Conservation (phyloP, 306 rosid genomes). For the Myrica gale region DNA sequence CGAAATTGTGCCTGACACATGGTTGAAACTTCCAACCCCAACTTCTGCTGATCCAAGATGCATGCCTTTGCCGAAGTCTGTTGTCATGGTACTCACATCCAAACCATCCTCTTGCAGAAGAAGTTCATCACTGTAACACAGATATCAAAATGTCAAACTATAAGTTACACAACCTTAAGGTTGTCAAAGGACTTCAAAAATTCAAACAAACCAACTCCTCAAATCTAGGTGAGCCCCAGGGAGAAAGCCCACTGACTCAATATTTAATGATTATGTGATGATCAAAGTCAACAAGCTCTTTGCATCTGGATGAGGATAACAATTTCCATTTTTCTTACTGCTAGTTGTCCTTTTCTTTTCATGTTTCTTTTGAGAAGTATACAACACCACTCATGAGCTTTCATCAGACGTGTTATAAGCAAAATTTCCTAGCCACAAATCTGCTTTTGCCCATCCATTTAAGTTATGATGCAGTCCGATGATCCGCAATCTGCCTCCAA, state of each 20-base stretch:
- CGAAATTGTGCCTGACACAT: conserved; percentile 44
- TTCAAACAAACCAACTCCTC: background rate
- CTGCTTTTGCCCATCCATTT: background rate
- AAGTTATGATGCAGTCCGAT: background rate
- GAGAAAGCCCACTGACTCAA: background rate
- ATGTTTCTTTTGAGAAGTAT: background rate
- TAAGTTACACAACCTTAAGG: background rate
- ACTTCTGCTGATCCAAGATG: conserved; percentile 67
- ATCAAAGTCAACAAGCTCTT: background rate
- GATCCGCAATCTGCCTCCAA: background rate
- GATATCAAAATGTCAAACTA: conserved; percentile 25
- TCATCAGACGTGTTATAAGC: background rate
- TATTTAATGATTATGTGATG: background rate
- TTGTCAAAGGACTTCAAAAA: background rate
- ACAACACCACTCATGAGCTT: background rate
- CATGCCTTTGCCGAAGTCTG: conserved; percentile 65
- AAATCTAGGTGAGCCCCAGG: background rate
- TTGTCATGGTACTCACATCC: conserved; percentile 48
- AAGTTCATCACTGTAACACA: conserved; percentile 79
- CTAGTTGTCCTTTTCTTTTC: background rate
- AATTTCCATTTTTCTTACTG: background rate
- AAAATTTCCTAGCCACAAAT: background rate
- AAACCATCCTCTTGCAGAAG: conserved; percentile 91
- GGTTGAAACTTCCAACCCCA: conserved; percentile 65
- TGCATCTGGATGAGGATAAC: background rate